Conservation (phyloP, 495 filamentous ascomycete species). For the Acidiella bohemica region DNA sequence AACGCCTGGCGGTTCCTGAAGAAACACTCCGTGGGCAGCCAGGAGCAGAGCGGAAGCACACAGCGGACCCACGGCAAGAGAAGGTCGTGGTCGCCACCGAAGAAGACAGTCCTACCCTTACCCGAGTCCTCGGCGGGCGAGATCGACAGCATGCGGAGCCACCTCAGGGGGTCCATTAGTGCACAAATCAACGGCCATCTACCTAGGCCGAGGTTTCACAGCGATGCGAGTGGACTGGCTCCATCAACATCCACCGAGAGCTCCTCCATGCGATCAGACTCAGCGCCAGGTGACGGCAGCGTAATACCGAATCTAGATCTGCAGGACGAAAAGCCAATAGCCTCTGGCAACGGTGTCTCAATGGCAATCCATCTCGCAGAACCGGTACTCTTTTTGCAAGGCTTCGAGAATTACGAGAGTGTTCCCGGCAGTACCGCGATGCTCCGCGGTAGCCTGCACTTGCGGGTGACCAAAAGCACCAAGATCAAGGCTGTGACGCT, state of each 20-base stretch:
- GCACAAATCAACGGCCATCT: constrained; percentile 7
- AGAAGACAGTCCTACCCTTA: constrained; percentile 1
- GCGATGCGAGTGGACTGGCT: constrained; percentile 11
- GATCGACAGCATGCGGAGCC: constrained; percentile 10
- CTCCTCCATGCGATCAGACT: too few species aligned
- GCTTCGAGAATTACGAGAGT: constrained; percentile 72
- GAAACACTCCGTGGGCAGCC: too few species aligned
- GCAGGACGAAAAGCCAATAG: constrained; percentile 36
- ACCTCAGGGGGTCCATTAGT: constrained; percentile 11
- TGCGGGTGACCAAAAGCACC: constrained; percentile 74
- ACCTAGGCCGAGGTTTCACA: constrained; percentile 5
- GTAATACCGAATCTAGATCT: constrained; percentile 18
- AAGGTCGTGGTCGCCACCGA: constrained; percentile 15
- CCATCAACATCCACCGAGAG: too few species aligned
- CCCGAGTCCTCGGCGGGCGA: not conserved
- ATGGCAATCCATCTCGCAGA: constrained; percentile 53
- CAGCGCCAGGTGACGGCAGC: constrained; percentile 9
- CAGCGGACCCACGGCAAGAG: constrained; percentile 14
- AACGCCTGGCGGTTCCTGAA: constrained; percentile 34
- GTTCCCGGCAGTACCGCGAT: constrained; percentile 63
- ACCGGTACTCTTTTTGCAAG: constrained; percentile 77
- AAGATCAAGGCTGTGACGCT: constrained; percentile 93
- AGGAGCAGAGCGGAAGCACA: too few species aligned
- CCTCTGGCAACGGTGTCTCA: constrained; percentile 36
- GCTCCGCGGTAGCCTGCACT: constrained; percentile 67